A percentile compares a stretch with the other conserved stretches of the same genome.
These are phyloP conservation scores for Aureobasidium sp. DNA, from an alignment of 2,329 filamentous ascomycete genomes.

Conservation along the genomic window DNA sequence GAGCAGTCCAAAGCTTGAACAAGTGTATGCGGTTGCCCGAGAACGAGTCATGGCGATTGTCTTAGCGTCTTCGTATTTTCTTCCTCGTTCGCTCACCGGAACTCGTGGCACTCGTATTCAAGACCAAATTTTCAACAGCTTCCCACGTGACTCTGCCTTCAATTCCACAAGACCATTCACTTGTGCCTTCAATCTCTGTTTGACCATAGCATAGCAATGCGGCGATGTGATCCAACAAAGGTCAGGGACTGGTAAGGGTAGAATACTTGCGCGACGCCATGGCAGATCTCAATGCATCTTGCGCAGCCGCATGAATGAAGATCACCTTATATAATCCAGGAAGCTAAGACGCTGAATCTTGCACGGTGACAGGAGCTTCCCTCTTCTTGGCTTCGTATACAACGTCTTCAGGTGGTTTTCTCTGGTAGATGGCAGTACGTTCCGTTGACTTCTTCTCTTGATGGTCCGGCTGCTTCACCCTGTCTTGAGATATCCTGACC, in stretches of 20 bases:
- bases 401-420: no score
- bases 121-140: neutral
- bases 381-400: no score
- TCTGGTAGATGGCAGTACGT: no score
- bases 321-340: no score
- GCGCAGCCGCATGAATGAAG: no score
- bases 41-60: neutral
- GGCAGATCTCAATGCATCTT: neutral
- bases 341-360: no score
- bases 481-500: no score
- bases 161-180: neutral
- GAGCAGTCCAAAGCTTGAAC: no score
- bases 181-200: neutral
- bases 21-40: no score
- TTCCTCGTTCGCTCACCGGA: neutral
- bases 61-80: neutral
- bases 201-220: neutral
- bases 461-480: no score
- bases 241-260: neutral
- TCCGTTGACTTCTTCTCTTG: no score
- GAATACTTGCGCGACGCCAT: neutral
- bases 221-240: neutral
- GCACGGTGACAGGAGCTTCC: no score
- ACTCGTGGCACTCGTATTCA: neutral
- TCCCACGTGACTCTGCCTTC: neutral